Evolutionary conservation across 2,329 filamentous ascomycete species (phyloP).

Genomic region (Monilinia fructicola): DNA sequence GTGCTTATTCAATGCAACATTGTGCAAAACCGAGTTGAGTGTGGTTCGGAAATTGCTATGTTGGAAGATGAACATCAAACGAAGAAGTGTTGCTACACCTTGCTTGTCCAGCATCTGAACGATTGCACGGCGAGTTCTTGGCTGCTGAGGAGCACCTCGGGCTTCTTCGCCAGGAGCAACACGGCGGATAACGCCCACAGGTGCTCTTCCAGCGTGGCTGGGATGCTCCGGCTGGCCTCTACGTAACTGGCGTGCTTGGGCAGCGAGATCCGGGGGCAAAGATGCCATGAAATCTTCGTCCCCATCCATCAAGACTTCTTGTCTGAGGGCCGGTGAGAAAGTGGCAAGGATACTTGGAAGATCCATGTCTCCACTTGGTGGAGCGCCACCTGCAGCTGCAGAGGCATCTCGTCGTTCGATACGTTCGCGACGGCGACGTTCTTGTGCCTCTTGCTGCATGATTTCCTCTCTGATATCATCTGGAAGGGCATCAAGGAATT

Average conservation of each 20-base stretch:
- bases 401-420: conserved; percentile 74
- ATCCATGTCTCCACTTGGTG: conserved; percentile 71
- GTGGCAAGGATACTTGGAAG: conserved; percentile 89
- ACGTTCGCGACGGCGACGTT: conserved; percentile 83
- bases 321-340: conserved; percentile 78
- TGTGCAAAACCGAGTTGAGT: conserved; percentile 82
- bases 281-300: conserved; percentile 83
- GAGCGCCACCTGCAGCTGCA: conserved; percentile 49
- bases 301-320: conserved; percentile 87
- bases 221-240: conserved; percentile 46
- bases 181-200: conserved; percentile 47
- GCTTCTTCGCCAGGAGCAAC: conserved; percentile 46
- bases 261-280: conserved; percentile 80
- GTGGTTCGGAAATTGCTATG: conserved; percentile 81
- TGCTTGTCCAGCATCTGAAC: conserved; percentile 97
- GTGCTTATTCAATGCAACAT: conserved; percentile 94
- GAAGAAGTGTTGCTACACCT: conserved; percentile 89
- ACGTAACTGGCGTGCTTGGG: conserved; percentile 74
- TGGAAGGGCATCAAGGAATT: conserved; percentile 90
- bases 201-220: conserved; percentile 29
- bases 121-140: conserved; percentile 73
- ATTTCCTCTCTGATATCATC: conserved; percentile 88
- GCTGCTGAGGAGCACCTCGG: conserved; percentile 42
- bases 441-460: conserved; percentile 83
- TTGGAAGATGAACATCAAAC: conserved; percentile 97